Evolutionary conservation across 768 basidiomycete genomes (phyloP).

Genomic region (Pleurotus sapidus): DNA sequence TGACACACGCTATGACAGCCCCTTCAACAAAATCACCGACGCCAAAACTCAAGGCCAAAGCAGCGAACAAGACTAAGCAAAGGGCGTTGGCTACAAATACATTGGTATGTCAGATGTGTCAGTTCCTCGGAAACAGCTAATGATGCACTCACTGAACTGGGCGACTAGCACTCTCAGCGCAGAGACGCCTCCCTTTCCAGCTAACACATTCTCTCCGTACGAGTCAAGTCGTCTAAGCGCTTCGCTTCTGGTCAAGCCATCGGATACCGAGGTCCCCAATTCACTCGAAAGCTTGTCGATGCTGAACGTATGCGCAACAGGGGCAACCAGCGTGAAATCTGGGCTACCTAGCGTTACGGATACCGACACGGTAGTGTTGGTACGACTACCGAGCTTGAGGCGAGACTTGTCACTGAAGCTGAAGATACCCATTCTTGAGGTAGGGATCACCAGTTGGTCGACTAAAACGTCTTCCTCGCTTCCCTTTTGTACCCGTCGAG

Average conservation of each 20-base stretch:
- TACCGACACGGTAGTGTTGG: slow-evolving; percentile 28
- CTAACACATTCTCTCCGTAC: slow-evolving; percentile 32
- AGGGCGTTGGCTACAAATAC: slow-evolving; percentile 36
- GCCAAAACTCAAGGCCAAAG: slow-evolving; percentile 52
- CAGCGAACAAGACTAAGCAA: slow-evolving; percentile 30
- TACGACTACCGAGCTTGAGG: not conserved
- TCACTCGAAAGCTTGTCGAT: slow-evolving; percentile 25
- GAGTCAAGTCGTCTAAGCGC: slow-evolving; percentile 27
- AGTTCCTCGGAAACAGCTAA: not conserved
- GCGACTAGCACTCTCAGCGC: slow-evolving; percentile 30
- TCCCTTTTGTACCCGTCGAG: no score
- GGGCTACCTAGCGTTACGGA: slow-evolving; percentile 27
- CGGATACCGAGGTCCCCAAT: slow-evolving; percentile 24
- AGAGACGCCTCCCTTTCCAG: slow-evolving; percentile 31
- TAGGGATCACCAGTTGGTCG: not conserved
- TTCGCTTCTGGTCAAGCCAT: slow-evolving; percentile 34
- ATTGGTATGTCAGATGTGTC: not conserved
- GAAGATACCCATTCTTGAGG: not conserved
- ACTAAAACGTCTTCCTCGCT: no score
- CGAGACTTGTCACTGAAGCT: not conserved
- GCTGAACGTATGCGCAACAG: slow-evolving; percentile 28
- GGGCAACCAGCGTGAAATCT: slow-evolving; percentile 25
- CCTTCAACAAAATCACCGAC: slow-evolving; percentile 53
- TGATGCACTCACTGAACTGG: slow-evolving; percentile 27
- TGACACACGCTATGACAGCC: slow-evolving; percentile 45